Evolutionary conservation across 1,284 basidiomycete species (phyloP).

Genomic region (Apiotrichum brassicae): DNA sequence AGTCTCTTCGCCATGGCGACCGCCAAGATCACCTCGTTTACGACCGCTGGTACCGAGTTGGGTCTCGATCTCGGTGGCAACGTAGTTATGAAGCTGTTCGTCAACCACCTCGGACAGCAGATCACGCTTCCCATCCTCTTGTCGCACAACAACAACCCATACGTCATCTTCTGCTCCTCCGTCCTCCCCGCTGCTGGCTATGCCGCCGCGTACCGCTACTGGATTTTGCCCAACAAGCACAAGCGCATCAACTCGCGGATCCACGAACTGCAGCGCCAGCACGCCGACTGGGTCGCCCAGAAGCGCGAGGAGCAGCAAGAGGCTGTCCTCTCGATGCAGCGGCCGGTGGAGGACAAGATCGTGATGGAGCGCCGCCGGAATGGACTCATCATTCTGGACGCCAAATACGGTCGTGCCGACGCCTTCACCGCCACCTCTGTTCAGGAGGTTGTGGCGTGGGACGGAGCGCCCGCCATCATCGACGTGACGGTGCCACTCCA

Average conservation of each 20-base stretch:
- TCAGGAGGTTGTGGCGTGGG: constrained; percentile 30
- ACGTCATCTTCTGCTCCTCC: constrained; percentile 51
- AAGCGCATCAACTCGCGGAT: constrained; percentile 48
- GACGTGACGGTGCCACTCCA: constrained; percentile 76
- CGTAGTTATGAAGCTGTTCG: constrained; percentile 23
- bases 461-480: constrained; percentile 53
- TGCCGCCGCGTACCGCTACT: constrained; percentile 54
- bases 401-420: constrained; percentile 56
- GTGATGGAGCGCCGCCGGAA: constrained; percentile 39
- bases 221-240: constrained; percentile 55
- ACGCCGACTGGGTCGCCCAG: constrained; percentile 58
- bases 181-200: constrained; percentile 54
- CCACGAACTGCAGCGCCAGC: constrained; percentile 54
- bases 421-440: constrained; percentile 50
- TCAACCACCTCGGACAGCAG: constrained; percentile 52
- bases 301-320: constrained; percentile 56
- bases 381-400: constrained; percentile 69
- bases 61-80: constrained; percentile 28
- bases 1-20: constrained; percentile 40
- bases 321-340: constrained; percentile 49
- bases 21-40: constrained; percentile 35
- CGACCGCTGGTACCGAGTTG: constrained; percentile 32
- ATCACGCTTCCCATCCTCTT: constrained; percentile 56
- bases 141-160: constrained; percentile 50
- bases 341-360: constrained; percentile 30